Conservation (phyloP, 805 yeast species). For the Candida silvatica region DNA sequence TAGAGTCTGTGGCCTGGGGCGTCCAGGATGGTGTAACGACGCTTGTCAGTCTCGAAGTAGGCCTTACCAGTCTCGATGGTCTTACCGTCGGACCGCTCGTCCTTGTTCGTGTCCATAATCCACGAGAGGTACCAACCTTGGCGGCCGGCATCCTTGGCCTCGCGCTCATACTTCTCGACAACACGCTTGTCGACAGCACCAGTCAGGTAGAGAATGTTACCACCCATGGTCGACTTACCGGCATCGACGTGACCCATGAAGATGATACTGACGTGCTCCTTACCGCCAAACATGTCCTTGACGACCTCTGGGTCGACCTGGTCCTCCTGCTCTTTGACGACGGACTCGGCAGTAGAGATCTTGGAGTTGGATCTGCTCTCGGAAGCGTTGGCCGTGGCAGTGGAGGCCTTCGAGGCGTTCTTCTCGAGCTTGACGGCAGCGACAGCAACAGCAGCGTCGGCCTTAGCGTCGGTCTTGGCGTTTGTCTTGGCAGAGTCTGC, state of each 20-base stretch:
- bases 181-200: slow-evolving; percentile 99
- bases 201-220: slow-evolving; percentile 84
- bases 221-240: slow-evolving; percentile 99
- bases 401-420: slow-evolving; percentile 2
- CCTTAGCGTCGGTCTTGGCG: slow-evolving; percentile 7
- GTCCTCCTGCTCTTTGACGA: slow-evolving; percentile 66
- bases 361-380: slow-evolving; percentile 14
- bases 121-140: slow-evolving; percentile 99
- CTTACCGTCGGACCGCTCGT: slow-evolving; percentile 98
- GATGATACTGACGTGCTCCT: slow-evolving; percentile 92
- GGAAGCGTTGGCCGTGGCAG: slow-evolving; percentile 20
- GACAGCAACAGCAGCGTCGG: slow-evolving; percentile 12
- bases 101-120: slow-evolving; percentile 99
- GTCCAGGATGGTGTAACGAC: slow-evolving; percentile 95
- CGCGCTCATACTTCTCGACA: slow-evolving; percentile 95
- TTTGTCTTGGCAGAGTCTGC: slow-evolving; percentile 23
- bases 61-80: slow-evolving; percentile 99
- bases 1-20: slow-evolving; percentile 99
- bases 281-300: slow-evolving; percentile 91
- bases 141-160: slow-evolving; percentile 98
- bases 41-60: slow-evolving; percentile 93
- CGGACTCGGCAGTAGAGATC: slow-evolving; percentile 33
- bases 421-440: slow-evolving; percentile 3
- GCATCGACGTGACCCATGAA: slow-evolving; percentile 99
- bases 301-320: slow-evolving; percentile 81